A percentile compares a stretch with the other conserved stretches of the same genome.
Conservation (phyloP, 345 rosid species). For the Nephelium lappaceum region DNA sequence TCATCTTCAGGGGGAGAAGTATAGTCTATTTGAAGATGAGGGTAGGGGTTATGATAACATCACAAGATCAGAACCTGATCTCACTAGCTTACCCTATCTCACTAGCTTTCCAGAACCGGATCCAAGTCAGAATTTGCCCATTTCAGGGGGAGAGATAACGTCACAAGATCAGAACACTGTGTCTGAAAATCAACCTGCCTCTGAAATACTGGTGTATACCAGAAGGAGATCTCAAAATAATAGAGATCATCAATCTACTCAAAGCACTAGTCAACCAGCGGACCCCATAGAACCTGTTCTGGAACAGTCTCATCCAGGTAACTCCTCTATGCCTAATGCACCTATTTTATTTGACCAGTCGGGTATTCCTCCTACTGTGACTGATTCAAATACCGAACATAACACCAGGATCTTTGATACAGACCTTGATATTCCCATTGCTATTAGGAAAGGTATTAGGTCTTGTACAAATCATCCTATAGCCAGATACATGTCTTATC, state of each 20-base stretch:
- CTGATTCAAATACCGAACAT: too few species aligned
- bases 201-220: background rate
- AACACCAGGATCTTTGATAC: too few species aligned
- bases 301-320: background rate
- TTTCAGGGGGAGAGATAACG: background rate
- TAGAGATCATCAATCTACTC: background rate
- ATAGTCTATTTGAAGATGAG: too few species aligned
- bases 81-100: too few species aligned
- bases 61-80: too few species aligned
- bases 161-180: background rate
- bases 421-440: background rate
- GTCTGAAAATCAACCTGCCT: background rate
- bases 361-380: too few species aligned
- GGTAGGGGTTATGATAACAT: too few species aligned
- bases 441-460: background rate
- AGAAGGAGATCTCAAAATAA: background rate
- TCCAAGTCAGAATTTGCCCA: too few species aligned
- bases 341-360: too few species aligned
- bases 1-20: background rate
- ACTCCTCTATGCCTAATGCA: too few species aligned
- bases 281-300: background rate
- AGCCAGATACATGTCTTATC: background rate
- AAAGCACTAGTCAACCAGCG: too few species aligned
- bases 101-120: accelerated
- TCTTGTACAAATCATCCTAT: background rate